A percentile compares a stretch with the other conserved stretches of the same genome.
These are phyloP conservation scores for Aspergillus hortae DNA, from an alignment of 2,329 filamentous ascomycete species.

Conservation along the genomic window DNA sequence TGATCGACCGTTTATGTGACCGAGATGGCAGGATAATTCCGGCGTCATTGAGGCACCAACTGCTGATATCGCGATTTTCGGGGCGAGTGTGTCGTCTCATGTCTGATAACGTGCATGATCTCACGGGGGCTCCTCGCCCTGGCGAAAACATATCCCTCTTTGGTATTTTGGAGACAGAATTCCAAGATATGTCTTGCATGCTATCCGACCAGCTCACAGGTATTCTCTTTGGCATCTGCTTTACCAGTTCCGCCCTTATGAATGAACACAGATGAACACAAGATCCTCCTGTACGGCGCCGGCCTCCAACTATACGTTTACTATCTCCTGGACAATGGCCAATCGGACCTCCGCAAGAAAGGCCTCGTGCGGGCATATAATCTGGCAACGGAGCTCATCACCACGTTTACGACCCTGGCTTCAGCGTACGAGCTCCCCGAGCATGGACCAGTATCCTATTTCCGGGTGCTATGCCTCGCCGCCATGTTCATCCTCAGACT, in stretches of 20 bases:
- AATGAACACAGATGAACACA: background rate
- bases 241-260: background rate
- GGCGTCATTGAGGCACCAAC: background rate
- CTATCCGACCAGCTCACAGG: background rate
- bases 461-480: background rate
- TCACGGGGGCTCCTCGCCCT: background rate
- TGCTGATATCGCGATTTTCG: background rate
- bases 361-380: background rate
- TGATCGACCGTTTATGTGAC: background rate
- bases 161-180: background rate
- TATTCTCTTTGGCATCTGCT: background rate
- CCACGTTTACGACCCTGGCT: background rate
- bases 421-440: background rate
- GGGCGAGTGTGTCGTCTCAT: background rate
- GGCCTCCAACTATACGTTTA: background rate
- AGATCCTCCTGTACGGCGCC: background rate
- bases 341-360: background rate
- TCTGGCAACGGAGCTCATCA: background rate
- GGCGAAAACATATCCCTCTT: background rate
- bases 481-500: background rate
- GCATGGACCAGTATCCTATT: background rate
- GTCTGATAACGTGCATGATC: background rate
- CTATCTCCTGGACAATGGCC: background rate
- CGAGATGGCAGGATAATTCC: background rate
- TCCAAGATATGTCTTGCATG: background rate